These are phyloP conservation scores for Penicillium pancosmium DNA, from an alignment of 495 filamentous ascomycete genomes.

Conservation along the genomic window DNA sequence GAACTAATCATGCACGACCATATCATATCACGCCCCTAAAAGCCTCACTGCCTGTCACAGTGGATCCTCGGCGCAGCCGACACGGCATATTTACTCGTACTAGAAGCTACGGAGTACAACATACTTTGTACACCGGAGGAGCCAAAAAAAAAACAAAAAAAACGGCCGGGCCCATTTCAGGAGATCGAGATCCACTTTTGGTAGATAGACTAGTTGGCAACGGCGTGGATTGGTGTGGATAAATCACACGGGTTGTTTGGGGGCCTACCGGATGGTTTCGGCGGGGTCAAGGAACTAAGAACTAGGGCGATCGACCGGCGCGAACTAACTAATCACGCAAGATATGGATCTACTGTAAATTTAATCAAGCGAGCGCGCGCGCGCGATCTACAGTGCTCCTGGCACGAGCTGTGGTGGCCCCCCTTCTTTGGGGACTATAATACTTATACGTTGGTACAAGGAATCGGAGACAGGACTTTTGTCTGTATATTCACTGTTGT, in stretches of 20 bases:
- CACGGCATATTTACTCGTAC: not conserved
- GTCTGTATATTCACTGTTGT: not conserved
- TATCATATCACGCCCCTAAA: not conserved
- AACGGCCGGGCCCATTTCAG: not conserved
- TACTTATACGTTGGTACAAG: no score
- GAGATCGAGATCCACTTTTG: conserved; percentile 1
- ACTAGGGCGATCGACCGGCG: not conserved
- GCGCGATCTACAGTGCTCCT: not conserved
- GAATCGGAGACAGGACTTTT: not conserved
- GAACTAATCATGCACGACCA: not conserved
- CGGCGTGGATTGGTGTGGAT: not conserved
- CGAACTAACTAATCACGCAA: not conserved
- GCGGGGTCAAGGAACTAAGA: not conserved
- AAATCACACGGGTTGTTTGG: not conserved
- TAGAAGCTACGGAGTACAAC: no score
- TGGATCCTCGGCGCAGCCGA: not conserved
- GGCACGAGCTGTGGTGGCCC: not conserved
- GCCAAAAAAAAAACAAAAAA: not conserved
- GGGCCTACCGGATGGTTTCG: not conserved
- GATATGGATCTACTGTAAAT: not conserved
- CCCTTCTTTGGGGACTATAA: not conserved
- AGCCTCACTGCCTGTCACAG: not conserved
- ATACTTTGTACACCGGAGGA: no score
- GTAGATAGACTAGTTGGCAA: not conserved
- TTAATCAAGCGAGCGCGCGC: not conserved